Evolutionary conservation across 768 basidiomycete genomes (phyloP), one percentile per base, ranked within the genome.

Genomic region (Leccinum subgranulosum): DNA sequence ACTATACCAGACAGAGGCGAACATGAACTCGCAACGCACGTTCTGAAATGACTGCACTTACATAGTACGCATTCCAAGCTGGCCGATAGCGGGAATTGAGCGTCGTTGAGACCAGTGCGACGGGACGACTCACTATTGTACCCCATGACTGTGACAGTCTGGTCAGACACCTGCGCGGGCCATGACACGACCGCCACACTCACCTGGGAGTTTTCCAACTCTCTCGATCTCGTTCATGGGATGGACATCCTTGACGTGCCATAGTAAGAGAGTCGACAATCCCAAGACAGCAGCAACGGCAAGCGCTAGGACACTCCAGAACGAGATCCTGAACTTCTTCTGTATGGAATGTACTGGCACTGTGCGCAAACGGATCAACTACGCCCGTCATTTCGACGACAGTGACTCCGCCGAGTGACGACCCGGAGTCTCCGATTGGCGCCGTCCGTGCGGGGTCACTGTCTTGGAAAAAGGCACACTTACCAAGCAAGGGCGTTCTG

Each of bases 11-110:
- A 19, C 45, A 49, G n/a, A 41, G 8, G 39, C 36, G 25, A 17
- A 51, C 28, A 41, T 51, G 19, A 53, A 34, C 21, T 43, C 25
- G 19, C 12, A 51, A 51, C 9, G 12, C n/a, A 34, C 27, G 36
- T 54, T 50, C 9, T 4, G 3, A 29, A 11, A 41, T 23, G n/a
- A 39, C 31, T 17, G 39, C 12, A 63, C 77, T 53, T 58, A 85
- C 84, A 61, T 85, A 79, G 66, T 83, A 86, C 7, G 84, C 86
- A 66, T 87, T 87, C 86, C 86, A 87, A 6, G 86, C 86, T 87
- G 50, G 34, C 25, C 14, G 21, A 7, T 28, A 43, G 41, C 31
- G 17, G 23, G 28, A 21, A 46, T 25, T 62, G 19, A 59, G 54
- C 50, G 65, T 36, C 25, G 21, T 43, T 52, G 7, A 25, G 14